These are phyloP conservation scores for Collybia mongolica DNA, from an alignment of 768 basidiomycete genomes.

Conservation along the genomic window DNA sequence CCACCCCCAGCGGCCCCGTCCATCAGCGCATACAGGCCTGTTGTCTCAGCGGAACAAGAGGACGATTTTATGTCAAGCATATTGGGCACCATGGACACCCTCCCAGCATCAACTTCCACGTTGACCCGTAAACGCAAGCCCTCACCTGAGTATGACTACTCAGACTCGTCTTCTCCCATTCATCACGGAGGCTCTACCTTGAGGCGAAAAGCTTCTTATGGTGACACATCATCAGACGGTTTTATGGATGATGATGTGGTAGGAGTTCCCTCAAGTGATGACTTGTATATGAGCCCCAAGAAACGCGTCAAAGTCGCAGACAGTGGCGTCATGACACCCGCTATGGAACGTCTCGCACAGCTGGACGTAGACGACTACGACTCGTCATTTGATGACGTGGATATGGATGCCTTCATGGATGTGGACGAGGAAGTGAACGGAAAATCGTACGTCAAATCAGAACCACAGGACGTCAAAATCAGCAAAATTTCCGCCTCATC, in stretches of 20 bases:
- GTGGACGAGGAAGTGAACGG: constrained; percentile 46
- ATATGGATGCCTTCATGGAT: constrained; percentile 62
- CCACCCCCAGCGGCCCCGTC: constrained; percentile 56
- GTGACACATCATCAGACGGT: constrained; percentile 49
- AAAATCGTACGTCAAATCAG: constrained; percentile 31
- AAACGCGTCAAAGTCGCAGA: constrained; percentile 53
- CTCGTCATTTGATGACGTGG: constrained; percentile 47
- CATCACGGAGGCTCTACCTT: constrained; percentile 27
- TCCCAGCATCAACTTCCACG: constrained; percentile 34
- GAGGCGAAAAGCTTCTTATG: constrained; percentile 29
- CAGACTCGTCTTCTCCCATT: constrained; percentile 38
- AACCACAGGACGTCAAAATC: constrained; percentile 25
- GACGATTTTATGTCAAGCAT: constrained; percentile 86
- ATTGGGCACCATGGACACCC: constrained; percentile 67
- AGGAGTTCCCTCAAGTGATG: constrained; percentile 52
- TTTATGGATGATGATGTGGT: constrained; percentile 30
- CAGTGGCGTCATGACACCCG: constrained; percentile 48
- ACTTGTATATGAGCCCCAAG: constrained; percentile 62
- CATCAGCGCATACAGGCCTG: constrained; percentile 80
- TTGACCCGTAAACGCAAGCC: constrained; percentile 65
- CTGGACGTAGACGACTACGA: constrained; percentile 57
- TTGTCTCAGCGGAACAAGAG: constrained; percentile 76
- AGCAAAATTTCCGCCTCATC: constrained; percentile 10
- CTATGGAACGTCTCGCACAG: constrained; percentile 55
- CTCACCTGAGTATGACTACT: constrained; percentile 42